A percentile compares a stretch with the other conserved stretches of the same genome.
phyloP scores from a whole-genome alignment of 2,329 filamentous ascomycete species.

The Diaporthe helianthi region DNA sequence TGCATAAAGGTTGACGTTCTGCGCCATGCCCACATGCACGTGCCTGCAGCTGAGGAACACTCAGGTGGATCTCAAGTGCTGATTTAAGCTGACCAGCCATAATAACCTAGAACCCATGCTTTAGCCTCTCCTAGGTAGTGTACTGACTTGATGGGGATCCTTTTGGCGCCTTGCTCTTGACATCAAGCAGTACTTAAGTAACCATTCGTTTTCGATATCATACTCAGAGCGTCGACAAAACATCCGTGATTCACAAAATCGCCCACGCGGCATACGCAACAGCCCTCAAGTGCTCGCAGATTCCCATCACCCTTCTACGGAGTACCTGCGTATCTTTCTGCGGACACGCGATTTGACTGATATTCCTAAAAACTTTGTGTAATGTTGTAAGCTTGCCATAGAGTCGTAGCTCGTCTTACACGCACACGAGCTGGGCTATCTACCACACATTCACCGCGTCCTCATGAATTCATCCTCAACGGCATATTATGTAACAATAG shows the following conservation, averaged over 20 bases:
- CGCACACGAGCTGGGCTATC: too few relatives aligned
- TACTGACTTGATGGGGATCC: too few relatives aligned
- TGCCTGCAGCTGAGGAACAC: too few relatives aligned
- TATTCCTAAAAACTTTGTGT: background rate
- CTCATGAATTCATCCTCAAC: background rate
- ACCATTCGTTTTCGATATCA: rapidly evolving
- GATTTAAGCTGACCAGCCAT: too few relatives aligned
- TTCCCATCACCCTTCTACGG: too few relatives aligned
- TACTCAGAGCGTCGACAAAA: background rate
- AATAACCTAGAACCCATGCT: too few relatives aligned
- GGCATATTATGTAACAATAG: background rate
- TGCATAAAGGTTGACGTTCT: background rate
- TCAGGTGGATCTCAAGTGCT: too few relatives aligned
- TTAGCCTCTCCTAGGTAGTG: too few relatives aligned
- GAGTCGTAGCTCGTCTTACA: background rate
- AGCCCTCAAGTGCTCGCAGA: background rate
- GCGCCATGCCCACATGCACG: too few relatives aligned
- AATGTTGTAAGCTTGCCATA: background rate
- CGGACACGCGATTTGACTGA: background rate
- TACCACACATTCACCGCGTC: background rate
- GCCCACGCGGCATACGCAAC: too few relatives aligned
- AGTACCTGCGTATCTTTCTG: background rate
- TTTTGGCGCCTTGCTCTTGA: background rate
- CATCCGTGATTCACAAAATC: background rate
- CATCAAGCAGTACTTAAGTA: background rate